Evolutionary conservation across 2,329 filamentous ascomycete species (phyloP), one percentile per base, ranked within the genome.

Genomic region (Colletotrichum sp.): DNA sequence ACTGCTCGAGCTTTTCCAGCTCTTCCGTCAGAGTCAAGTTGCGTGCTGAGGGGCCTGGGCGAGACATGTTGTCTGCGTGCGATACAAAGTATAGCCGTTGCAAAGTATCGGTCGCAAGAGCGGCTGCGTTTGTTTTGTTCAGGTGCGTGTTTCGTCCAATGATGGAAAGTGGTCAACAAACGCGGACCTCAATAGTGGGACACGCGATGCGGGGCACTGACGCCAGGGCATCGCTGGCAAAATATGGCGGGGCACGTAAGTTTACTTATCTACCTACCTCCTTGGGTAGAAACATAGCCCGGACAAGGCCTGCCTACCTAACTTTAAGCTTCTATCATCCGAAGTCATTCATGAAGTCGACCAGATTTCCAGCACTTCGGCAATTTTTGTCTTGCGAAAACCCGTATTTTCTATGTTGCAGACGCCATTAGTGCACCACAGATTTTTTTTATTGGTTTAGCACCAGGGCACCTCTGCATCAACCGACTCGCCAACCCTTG

Each of bases 1-100:
- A 98, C 84, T 99, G 97, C 84, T 99, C 97, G 6, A 99, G 89
- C 84, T 94, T 96, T 86, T 99, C 97, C 69, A 99, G 89, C 89
- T 99, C 97, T 83, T 99, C 97, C 0, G 96, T 98, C 76, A 98
- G 89, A 7, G 95, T 95, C 76, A 99, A 88, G 65, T 86, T 90
- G 77, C 91, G 87, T 57, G 88, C 84, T 3, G 90, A 86, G 30
- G 84, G 82, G 59, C 85, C 86, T 24, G 88, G 84, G 72, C 87
- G 87, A 79, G 90, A 88, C 90, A 92, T 92, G 7, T n/a, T 79
- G 67, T 24, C 16, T 24, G 39, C n/a, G 26, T 68, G 28, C 16
- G n/a, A 28, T 52, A n/a, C 68, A 36, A 12, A 32, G 10, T 68
- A 24, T 28, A 59, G 63, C 39, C 10, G 64, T 44, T 60, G 18